Evolutionary conservation across 208 protist species (phyloP), one percentile per base, ranked within the genome.

Genomic region (Hexamita inflata): DNA sequence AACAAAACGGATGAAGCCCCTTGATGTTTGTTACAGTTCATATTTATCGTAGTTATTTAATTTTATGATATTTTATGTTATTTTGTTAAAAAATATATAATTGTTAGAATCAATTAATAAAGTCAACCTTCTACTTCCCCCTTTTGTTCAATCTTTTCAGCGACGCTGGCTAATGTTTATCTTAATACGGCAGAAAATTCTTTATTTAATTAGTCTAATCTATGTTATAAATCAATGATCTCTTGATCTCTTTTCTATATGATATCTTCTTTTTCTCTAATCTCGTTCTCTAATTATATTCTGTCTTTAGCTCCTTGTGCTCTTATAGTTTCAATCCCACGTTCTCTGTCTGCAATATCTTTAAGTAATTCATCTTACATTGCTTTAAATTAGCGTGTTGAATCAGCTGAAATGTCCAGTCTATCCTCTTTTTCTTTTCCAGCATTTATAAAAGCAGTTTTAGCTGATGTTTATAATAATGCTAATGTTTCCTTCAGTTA

Each of bases 301-400:
- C 30, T 61, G 4, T 61, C 68, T 57, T 75, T 61, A 40, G 41
- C 68, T 39, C 7, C 30, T 26, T 60, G 11, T 11, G 68, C 68
- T 2, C 68, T 45, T 15, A 70, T 45, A 49, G n/a, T n/a, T 49
- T 70, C 64, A 32, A 70, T 70, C 35, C 32, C 9, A 15, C 57
- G 2, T 41, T 75, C 68, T 15, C 41, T 11, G 9, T 61, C 68
- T 7, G 29, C 7, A 42, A 75, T 75, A 39, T 61, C 53, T 39
- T 58, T 61, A 4, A 75, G 30, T 35, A 75, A 39, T 29, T 75
- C 68, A 34, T 75, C 73, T 58, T 76, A 32, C 73, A 76, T 76
- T 19, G 58, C 34, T 53, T 76, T 76, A 39, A 76, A 76, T 32
- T 76, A 58, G 7, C 73, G 13, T 7, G 73, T 76, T 58, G 67